Evolutionary conservation across 495 filamentous ascomycete genomes (phyloP), one percentile per base, ranked within the genome.

Genomic region (Pseudomonodictys pantanalensis): DNA sequence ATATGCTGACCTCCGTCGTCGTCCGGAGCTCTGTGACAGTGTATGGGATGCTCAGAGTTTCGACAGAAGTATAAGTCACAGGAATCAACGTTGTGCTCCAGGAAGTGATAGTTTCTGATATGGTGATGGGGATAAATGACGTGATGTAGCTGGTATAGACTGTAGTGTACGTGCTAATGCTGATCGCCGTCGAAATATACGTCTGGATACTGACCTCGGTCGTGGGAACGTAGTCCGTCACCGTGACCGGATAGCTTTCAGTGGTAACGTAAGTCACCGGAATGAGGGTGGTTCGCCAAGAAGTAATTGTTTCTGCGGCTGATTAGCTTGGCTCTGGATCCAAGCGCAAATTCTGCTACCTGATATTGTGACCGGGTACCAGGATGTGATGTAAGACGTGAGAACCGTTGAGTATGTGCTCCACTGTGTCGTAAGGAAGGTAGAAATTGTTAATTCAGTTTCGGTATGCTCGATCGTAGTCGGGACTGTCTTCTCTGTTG

Each of bases 91-190:
- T 35, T 11, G 30, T 38, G 30, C 1, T 3, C 51, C 30, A 47
- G 2, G 32, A 43, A 9, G 51, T 54, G n/a, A 54, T 41, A 6
- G 51, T 55, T 23, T 42, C 43, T 52, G 48, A 32, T 5, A 52
- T 52, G 29, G 29, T 52, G 23, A 25, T 35, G 5, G 28, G 48
- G 29, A 33, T 15, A 32, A 17, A 52, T 44, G 45, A 6, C 2
- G 54, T 58, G 8, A 45, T 45, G n/a, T 44, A 45, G 6, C 38
- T 45, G 12, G 43, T 49, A 29, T 35, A 49, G n/a, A n/a, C 45
- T 11, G 58, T 62, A 2, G 46, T n/a, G 41, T 48, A 58, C 8
- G 54, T 58, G 42, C 8, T 35, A 7, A 49, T 43, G 24, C 17
- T 49, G 5, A 20, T 17, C 2, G 35, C 4, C 6, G 54, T 48